These are phyloP conservation scores for Citeromyces matritensis DNA, from an alignment of 805 yeast species.

Conservation along the genomic window DNA sequence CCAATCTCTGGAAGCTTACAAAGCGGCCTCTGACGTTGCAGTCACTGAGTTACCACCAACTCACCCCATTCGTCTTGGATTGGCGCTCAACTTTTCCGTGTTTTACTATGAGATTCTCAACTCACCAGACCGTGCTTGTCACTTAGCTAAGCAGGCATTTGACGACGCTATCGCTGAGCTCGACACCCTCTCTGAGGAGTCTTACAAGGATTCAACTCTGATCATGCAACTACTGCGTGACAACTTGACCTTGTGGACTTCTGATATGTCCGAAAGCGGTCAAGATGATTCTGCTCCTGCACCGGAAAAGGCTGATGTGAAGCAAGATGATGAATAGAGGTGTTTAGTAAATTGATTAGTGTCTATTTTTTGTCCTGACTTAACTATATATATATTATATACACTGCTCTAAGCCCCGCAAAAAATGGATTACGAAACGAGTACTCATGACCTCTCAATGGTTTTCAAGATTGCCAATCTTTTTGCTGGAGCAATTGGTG, in stretches of 20 bases:
- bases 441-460: constrained; percentile 23
- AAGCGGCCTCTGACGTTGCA: constrained; percentile 93
- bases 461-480: constrained; percentile 38
- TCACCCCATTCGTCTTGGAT: constrained; percentile 95
- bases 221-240: constrained; percentile 98
- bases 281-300: constrained; percentile 31
- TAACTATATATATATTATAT: background rate
- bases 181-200: constrained; percentile 94
- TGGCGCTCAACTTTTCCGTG: constrained; percentile 95
- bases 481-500: constrained; percentile 36
- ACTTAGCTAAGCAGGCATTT: constrained; percentile 96
- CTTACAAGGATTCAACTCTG: constrained; percentile 95
- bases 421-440: constrained; percentile 25
- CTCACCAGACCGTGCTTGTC: constrained; percentile 98
- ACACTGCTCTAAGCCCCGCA: background rate
- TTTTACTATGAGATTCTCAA: constrained; percentile 96
- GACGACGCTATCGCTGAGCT: constrained; percentile 98
- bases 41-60: constrained; percentile 96
- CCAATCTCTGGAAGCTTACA: constrained; percentile 85
- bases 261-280: constrained; percentile 78
- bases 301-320: constrained; percentile 15
- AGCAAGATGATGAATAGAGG: constrained; percentile 16
- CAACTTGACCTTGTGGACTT: constrained; percentile 96
- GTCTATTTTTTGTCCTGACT: background rate
- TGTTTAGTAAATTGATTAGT: constrained; percentile 3